Percentiles rank a stretch among this genome's conserved stretches.
Conservation (phyloP, 495 filamentous ascomycete species). For the Lasiosphaeris hirsuta region DNA sequence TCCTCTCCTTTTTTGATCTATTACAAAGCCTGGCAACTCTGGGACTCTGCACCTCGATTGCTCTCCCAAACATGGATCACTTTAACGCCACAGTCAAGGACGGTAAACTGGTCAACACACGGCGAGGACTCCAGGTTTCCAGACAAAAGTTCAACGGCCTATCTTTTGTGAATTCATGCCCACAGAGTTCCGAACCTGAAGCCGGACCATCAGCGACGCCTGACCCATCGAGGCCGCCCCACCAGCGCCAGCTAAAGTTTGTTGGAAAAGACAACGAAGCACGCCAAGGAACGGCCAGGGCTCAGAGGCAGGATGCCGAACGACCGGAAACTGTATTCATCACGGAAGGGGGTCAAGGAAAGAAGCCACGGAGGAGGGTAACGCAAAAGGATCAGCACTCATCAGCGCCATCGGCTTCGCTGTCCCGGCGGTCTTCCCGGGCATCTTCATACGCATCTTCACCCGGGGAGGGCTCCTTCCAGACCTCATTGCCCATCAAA, state of each 20-base stretch:
- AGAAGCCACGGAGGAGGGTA: constrained; percentile 10
- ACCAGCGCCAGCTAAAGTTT: constrained; percentile 19
- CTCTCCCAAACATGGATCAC: constrained; percentile 25
- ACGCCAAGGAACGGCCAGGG: background rate
- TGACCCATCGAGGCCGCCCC: background rate
- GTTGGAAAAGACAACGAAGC: constrained; percentile 13
- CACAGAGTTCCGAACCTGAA: constrained; percentile 7
- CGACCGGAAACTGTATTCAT: background rate
- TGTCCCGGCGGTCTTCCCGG: constrained; percentile 5
- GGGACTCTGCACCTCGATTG: background rate
- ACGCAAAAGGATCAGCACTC: constrained; percentile 4
- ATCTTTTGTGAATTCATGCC: constrained; percentile 31
- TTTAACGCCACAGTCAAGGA: constrained; percentile 32
- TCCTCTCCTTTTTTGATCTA: no score
- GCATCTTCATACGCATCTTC: constrained; percentile 6
- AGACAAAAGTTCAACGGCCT: constrained; percentile 30
- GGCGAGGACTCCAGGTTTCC: constrained; percentile 30
- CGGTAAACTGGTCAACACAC: constrained; percentile 28
- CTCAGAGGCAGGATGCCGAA: constrained; percentile 1
- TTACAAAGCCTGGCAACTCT: no score
- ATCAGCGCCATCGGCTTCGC: constrained; percentile 5
- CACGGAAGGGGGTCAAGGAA: constrained; percentile 5
- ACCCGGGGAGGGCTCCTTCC: background rate
- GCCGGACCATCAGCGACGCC: background rate
- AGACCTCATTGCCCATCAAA: background rate